Evolutionary conservation across 805 yeast genomes (phyloP).

Genomic region (Wickerhamiella hasegawae): DNA sequence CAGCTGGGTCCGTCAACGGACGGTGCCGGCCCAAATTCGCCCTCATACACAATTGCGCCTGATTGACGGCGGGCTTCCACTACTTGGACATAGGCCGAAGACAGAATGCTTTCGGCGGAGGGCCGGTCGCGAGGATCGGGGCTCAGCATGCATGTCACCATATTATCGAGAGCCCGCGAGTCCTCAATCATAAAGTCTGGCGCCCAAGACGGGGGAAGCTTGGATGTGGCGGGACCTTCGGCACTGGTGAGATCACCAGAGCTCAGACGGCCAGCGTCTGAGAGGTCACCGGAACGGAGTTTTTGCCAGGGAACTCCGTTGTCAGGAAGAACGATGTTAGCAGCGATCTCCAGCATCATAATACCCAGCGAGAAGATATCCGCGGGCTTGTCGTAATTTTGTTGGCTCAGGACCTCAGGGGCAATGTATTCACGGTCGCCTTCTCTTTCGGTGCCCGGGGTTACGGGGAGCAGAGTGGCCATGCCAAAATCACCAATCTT

Average conservation of each 20-base stretch:
- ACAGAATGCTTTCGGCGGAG: conserved; percentile 56
- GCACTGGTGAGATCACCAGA: conserved; percentile 41
- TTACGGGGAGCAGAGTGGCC: conserved; percentile 63
- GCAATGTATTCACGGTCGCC: conserved; percentile 97
- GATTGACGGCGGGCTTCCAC: conserved; percentile 5
- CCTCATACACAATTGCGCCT: conserved; percentile 7
- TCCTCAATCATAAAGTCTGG: conserved; percentile 71
- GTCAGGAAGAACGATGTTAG: conserved; percentile 86
- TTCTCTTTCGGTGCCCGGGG: conserved; percentile 61
- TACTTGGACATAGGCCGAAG: conserved; percentile 42
- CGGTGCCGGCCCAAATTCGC: conserved; percentile 6
- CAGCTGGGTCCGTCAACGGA: too few species aligned
- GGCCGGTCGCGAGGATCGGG: conserved; percentile 75
- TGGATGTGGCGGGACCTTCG: conserved; percentile 5
- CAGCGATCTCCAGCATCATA: conserved; percentile 88
- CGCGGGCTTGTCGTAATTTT: conserved; percentile 77
- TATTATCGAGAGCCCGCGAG: conserved; percentile 51
- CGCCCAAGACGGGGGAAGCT: conserved; percentile 54
- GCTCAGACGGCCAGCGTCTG: conserved; percentile 75
- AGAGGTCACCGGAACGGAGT: conserved; percentile 81
- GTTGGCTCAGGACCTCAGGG: conserved; percentile 77
- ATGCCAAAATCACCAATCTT: conserved; percentile 96
- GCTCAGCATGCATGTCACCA: conserved; percentile 78
- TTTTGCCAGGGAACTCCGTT: conserved; percentile 96
- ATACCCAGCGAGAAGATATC: conserved; percentile 91